phyloP scores from a whole-genome alignment of 306 rosid species.

The Sophora flavescens region DNA sequence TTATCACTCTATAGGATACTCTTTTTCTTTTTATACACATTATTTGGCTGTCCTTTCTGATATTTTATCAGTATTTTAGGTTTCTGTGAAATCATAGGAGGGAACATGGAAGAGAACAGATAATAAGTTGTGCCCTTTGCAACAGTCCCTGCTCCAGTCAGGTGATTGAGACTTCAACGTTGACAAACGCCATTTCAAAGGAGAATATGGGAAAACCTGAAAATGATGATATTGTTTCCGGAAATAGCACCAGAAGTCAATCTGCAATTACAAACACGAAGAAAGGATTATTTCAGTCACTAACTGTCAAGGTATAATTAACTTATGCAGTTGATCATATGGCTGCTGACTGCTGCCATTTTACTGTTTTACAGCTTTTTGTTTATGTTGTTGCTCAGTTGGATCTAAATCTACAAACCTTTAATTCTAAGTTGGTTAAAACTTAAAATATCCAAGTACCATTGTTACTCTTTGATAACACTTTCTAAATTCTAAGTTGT shows the following conservation, averaged over 20 bases:
- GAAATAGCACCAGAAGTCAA: constrained; percentile 23
- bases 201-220: constrained; percentile 58
- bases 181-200: constrained; percentile 19
- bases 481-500: neutral
- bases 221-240: constrained; percentile 47
- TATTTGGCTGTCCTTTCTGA: neutral
- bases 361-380: constrained; percentile 18
- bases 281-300: constrained; percentile 48
- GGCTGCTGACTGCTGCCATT: neutral
- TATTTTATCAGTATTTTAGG: neutral
- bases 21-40: neutral
- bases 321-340: constrained; percentile 9
- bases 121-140: constrained; percentile 19
- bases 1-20: neutral
- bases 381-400: constrained; percentile 10
- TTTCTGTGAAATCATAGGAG: constrained; percentile 22
- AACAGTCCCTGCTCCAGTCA: constrained; percentile 6
- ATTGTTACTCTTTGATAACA: neutral
- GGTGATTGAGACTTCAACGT: neutral
- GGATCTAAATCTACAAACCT: constrained; percentile 30
- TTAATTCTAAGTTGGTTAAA: neutral
- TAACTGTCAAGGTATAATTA: constrained; percentile 51
- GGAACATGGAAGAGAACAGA: constrained; percentile 26
- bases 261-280: constrained; percentile 39
- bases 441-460: neutral